Evolutionary conservation across 805 yeast genomes (phyloP), one percentile per base, ranked within the genome.

Genomic region (Wickerhamomyces xylosicus): DNA sequence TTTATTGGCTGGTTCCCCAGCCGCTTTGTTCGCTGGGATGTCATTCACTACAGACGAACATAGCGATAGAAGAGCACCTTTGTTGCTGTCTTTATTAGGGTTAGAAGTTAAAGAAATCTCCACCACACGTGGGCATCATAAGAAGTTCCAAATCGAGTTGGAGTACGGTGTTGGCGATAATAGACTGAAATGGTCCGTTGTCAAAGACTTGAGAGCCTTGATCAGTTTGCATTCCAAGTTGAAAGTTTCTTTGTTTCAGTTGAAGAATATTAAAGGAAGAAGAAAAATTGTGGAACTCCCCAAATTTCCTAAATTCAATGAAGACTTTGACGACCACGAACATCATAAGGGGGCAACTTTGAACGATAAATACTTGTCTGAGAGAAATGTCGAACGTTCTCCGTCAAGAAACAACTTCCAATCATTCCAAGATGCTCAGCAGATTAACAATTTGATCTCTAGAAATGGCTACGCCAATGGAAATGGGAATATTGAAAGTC

Each of bases 151-250:
- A 42, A 63, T 92, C n/a, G 84, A 81, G 36, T 64, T 92, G 34
- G 95, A 89, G 54, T 92, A 92, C 53, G 98, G 97, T 6, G 74
- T 87, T 25, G 95, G 95, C 2, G 73, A 77, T 5, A 74, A 79
- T 40, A 62, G 87, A 39, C 63, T 87, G 49, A 74, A 74, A 48
- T 92, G 98, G 98, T 66, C 79, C 1, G 73, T 92, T 6, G 67
- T 75, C 21, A 81, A 80, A 49, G 80, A 77, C 18, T 74, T 79
- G 36, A 75, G 77, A 48, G 95, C 87, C 45, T 65, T 92, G 33
- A 61, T 73, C n/a, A 68, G 67, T 19, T 65, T 90, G 40, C 94
- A 89, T 56, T 72, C 82, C 16, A 71, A 74, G 39, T 63, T 89
- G 45, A 79, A 76, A 52, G 63, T 79, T 9, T 64, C 72, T 3